Conservation (phyloP, 495 filamentous ascomycete species). For the Annulohypoxylon stygium region DNA sequence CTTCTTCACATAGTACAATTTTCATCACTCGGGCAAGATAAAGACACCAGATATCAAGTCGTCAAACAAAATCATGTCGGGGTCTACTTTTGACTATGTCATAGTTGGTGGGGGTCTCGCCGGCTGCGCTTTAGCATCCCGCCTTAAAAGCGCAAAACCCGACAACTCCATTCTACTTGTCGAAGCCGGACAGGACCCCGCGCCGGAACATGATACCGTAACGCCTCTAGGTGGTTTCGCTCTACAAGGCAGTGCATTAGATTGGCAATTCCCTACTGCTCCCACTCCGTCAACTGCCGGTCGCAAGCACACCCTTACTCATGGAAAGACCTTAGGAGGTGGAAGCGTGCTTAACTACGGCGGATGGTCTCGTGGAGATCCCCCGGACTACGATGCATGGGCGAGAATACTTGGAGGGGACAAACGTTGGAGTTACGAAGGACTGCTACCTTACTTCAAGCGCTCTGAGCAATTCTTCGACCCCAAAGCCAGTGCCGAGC, state of each 20-base stretch:
- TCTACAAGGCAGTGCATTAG: conserved; percentile 3
- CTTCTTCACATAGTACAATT: neutral
- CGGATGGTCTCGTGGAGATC: conserved; percentile 18
- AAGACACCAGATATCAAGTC: neutral
- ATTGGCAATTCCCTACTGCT: conserved; percentile 11
- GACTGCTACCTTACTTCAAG: conserved; percentile 19
- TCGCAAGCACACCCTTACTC: conserved; percentile 4
- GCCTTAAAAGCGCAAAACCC: conserved; percentile 3
- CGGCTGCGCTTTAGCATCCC: conserved; percentile 19
- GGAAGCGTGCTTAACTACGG: conserved; percentile 29
- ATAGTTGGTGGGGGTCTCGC: conserved; percentile 21
- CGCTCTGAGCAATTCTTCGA: conserved; percentile 18
- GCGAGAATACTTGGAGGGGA: conserved; percentile 8
- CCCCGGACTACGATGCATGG: conserved; percentile 18
- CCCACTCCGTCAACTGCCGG: neutral
- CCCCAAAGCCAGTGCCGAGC: neutral
- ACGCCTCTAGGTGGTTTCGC: conserved; percentile 11
- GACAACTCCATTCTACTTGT: conserved; percentile 15
- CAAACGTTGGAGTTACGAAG: conserved; percentile 10
- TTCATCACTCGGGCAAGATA: neutral
- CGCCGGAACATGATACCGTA: conserved; percentile 15
- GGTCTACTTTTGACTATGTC: conserved; percentile 11
- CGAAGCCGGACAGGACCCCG: conserved; percentile 14
- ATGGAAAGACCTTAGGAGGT: conserved; percentile 23
- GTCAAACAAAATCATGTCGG: neutral